Conservation (phyloP, 2,329 filamentous ascomycete genomes). For the Aspergillus calidoustus region DNA sequence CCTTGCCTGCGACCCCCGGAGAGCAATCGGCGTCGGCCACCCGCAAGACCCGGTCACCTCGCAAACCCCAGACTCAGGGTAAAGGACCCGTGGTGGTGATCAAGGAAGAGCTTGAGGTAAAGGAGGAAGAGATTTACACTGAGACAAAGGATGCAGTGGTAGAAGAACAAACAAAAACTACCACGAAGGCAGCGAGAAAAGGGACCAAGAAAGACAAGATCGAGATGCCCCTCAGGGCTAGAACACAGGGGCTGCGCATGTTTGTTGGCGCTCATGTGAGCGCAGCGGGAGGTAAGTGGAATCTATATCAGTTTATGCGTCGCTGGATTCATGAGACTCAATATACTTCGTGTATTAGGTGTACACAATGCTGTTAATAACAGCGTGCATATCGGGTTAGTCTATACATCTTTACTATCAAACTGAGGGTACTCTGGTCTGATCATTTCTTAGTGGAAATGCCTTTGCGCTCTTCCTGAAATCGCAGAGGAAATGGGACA, state of each 20-base stretch:
- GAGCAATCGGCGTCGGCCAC: not conserved
- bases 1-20: not conserved
- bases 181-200: conserved; percentile 48
- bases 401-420: not conserved
- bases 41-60: not conserved
- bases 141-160: conserved; percentile 26
- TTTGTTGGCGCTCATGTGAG: conserved; percentile 93
- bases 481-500: conserved; percentile 93
- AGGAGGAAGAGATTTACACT: conserved; percentile 12
- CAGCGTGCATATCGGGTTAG: conserved; percentile 71
- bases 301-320: not conserved
- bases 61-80: conserved; percentile 13
- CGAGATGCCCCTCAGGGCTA: conserved; percentile 64
- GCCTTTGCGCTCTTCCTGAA: conserved; percentile 95
- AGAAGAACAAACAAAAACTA: conserved; percentile 51
- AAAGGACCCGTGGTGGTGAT: not conserved
- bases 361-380: conserved; percentile 88
- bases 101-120: conserved; percentile 26
- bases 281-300: conserved; percentile 73
- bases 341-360: conserved; percentile 54
- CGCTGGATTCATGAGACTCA: conserved; percentile 7
- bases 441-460: conserved; percentile 66
- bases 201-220: conserved; percentile 60
- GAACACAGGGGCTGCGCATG: conserved; percentile 76
- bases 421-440: not conserved